phyloP scores from a whole-genome alignment of 2,329 filamentous ascomycete genomes.

The Talaromyces sp. region DNA sequence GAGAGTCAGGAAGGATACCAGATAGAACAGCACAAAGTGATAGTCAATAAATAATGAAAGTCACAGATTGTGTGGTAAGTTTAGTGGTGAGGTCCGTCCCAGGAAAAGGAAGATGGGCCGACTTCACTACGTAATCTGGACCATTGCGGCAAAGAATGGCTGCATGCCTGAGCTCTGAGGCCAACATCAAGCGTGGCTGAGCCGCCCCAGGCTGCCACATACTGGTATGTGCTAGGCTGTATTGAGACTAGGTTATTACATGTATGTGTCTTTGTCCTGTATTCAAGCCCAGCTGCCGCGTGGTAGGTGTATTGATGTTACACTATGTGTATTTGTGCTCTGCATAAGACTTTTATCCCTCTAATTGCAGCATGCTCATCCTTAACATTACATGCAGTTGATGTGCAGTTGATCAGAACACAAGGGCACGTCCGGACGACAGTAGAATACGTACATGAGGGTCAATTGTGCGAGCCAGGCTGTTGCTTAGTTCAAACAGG shows the following conservation, averaged over 20 bases:
- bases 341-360: background rate
- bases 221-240: background rate
- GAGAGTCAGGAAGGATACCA: background rate
- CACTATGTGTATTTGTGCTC: background rate
- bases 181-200: background rate
- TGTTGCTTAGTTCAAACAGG: background rate
- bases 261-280: background rate
- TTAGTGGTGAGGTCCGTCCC: background rate
- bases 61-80: background rate
- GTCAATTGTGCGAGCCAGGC: background rate
- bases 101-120: background rate
- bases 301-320: background rate
- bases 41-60: background rate
- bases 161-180: slow-evolving; percentile 1
- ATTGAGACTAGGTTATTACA: background rate
- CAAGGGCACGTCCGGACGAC: no score
- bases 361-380: background rate
- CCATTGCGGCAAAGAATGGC: background rate
- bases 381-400: background rate
- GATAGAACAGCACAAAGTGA: background rate
- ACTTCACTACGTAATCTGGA: slow-evolving; percentile 11
- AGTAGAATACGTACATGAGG: background rate
- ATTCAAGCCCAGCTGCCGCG: background rate
- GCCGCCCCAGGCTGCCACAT: slow-evolving; percentile 4
- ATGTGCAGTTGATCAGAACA: no score